These are phyloP conservation scores for Lyophyllum decastes DNA, from an alignment of 768 basidiomycete species.

Conservation along the genomic window DNA sequence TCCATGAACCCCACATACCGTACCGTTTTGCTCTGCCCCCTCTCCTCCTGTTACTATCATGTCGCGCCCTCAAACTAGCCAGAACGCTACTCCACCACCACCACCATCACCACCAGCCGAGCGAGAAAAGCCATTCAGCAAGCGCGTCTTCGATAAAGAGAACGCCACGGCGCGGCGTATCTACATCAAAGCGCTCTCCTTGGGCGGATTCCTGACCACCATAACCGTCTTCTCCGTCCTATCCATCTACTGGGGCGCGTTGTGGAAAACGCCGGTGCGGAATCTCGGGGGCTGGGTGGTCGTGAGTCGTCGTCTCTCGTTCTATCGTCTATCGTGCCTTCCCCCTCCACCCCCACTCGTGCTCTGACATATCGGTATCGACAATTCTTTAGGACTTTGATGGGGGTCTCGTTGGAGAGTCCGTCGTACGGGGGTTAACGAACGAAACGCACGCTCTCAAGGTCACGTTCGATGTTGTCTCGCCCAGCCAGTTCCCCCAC, in stretches of 20 bases:
- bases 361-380: too few species aligned
- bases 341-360: too few species aligned
- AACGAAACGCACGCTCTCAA: constrained; percentile 26
- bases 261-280: constrained; percentile 22
- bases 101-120: neutral
- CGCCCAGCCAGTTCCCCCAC: constrained; percentile 41
- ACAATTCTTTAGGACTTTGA: constrained; percentile 61
- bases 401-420: constrained; percentile 45
- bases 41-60: neutral
- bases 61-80: neutral
- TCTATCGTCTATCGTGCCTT: too few species aligned
- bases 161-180: constrained; percentile 10
- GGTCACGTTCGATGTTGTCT: constrained; percentile 42
- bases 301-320: too few species aligned
- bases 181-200: constrained; percentile 16
- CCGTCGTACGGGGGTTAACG: constrained; percentile 37
- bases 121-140: constrained; percentile 6
- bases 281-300: constrained; percentile 23
- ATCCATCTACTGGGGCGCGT: constrained; percentile 24
- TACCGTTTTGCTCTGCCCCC: too few species aligned
- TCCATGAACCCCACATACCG: too few species aligned
- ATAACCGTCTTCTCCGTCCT: constrained; percentile 20
- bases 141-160: constrained; percentile 9
- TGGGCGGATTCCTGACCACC: constrained; percentile 13
- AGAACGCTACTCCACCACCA: too few species aligned